phyloP scores from a whole-genome alignment of 2,329 filamentous ascomycete species.

The Zelopaecilomyces penicillatus region DNA sequence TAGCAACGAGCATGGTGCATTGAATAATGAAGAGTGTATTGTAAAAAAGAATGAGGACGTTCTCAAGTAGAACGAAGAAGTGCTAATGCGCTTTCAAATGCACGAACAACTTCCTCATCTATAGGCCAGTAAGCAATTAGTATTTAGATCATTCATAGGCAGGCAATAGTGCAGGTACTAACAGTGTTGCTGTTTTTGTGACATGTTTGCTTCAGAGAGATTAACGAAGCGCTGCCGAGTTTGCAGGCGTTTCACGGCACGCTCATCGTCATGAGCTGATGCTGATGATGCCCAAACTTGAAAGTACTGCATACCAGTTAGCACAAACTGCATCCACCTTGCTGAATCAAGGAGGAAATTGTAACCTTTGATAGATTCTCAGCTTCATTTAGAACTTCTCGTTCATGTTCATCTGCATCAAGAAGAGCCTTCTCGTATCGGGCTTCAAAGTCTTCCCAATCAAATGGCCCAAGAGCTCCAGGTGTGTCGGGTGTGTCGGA shows the following conservation, averaged over 20 bases:
- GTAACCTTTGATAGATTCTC: conserved; percentile 54
- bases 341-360: background rate
- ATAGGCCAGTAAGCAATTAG: background rate
- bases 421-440: conserved; percentile 60
- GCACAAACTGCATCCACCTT: background rate
- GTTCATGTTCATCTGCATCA: conserved; percentile 55
- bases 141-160: too few species aligned
- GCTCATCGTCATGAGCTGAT: conserved; percentile 62
- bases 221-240: conserved; percentile 72
- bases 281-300: conserved; percentile 69
- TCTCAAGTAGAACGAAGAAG: conserved; percentile 34
- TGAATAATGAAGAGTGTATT: too few species aligned
- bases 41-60: too few species aligned
- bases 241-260: conserved; percentile 70
- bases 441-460: conserved; percentile 70
- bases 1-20: too few species aligned
- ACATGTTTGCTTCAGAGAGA: conserved; percentile 61
- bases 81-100: conserved; percentile 54
- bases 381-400: conserved; percentile 58
- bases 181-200: conserved; percentile 75
- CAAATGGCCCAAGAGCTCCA: conserved; percentile 48
- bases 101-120: conserved; percentile 49
- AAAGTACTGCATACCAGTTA: conserved; percentile 54
- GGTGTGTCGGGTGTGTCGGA: conserved; percentile 39
- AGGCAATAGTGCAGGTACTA: conserved; percentile 23